Evolutionary conservation across 768 basidiomycete species (phyloP), one percentile per base, ranked within the genome.

Genomic region (Tulasnella sp.): DNA sequence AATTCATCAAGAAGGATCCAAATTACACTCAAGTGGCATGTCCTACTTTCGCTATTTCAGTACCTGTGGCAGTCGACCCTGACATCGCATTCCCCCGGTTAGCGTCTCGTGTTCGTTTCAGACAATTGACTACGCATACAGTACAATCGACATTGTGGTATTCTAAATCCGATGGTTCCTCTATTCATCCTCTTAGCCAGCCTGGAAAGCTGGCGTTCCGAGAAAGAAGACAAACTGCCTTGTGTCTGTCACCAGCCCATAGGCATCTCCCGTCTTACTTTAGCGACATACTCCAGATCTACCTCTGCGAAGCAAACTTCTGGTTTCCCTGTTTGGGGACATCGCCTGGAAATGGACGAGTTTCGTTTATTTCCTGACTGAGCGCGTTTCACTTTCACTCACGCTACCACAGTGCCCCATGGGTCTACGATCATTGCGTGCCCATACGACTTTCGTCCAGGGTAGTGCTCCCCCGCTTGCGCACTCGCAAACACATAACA

Each of bases 401-500:
- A 79, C 78, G 78, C 79, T 25, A 79, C 39, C 19, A 79, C 76
- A n/a, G 71, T 77, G 3, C 79, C 79, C 79, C 79, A 79, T 2
- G 79, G 78, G 42, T 79, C 79, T 4, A 79, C 76, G 22, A 79
- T 79, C 79, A 79, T 79, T 17, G 79, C 78, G 19, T 77, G 72
- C 8, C 79, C 79, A 67, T 79, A 79, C n/a, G 71, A 74, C 14
- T 34, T 40, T 29, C 79, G 72, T 7, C 78, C 76, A 14, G 79
- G 76, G 67, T 77, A 79, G 42, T 79, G 79, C 38, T 79, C 79
- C 17, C 79, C 79, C 49, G 38, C 74, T 52, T 79, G 79, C 8
- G 79, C 79, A 69, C 79, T 76, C 12, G 67, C 79, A 49, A 79
- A 77, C 8, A 79, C 76, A 71, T 79, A 79, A 76, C 79, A 79